A percentile compares a stretch with the other conserved stretches of the same genome.
phyloP scores from a whole-genome alignment of 148 eudicot species.

The Fallopia convolvulus region DNA sequence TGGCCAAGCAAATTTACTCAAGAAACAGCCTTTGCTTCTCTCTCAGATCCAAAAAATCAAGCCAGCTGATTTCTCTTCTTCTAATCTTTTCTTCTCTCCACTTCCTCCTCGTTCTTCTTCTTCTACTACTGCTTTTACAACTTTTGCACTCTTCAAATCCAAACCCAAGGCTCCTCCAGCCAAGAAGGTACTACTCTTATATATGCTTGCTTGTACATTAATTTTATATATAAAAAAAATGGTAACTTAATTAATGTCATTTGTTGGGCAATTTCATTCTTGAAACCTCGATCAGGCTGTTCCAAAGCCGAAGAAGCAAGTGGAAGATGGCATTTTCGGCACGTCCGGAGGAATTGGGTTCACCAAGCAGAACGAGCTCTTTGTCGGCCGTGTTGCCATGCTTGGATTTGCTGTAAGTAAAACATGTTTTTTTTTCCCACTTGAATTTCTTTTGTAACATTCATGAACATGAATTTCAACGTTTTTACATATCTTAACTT shows the following conservation, averaged over 20 bases:
- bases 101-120: constrained; percentile 25
- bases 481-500: background rate
- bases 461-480: background rate
- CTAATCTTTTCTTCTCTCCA: constrained; percentile 21
- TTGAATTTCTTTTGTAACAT: background rate
- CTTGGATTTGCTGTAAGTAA: constrained; percentile 87
- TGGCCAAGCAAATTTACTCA: constrained; percentile 25
- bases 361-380: constrained; percentile 91
- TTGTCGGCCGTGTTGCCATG: constrained; percentile 98
- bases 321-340: constrained; percentile 88
- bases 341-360: constrained; percentile 96
- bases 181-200: constrained; percentile 40
- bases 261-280: background rate
- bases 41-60: constrained; percentile 35
- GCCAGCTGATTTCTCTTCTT: constrained; percentile 39
- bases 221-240: too few species aligned
- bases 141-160: constrained; percentile 74
- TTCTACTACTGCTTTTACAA: constrained; percentile 19
- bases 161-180: constrained; percentile 59
- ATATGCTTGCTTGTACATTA: too few species aligned
- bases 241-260: background rate
- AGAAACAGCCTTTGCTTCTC: constrained; percentile 34
- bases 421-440: too few species aligned
- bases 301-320: constrained; percentile 44
- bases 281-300: constrained; percentile 6